These are phyloP conservation scores for Trichophyton equinum DNA, from an alignment of 2,329 filamentous ascomycete species.

Conservation along the genomic window DNA sequence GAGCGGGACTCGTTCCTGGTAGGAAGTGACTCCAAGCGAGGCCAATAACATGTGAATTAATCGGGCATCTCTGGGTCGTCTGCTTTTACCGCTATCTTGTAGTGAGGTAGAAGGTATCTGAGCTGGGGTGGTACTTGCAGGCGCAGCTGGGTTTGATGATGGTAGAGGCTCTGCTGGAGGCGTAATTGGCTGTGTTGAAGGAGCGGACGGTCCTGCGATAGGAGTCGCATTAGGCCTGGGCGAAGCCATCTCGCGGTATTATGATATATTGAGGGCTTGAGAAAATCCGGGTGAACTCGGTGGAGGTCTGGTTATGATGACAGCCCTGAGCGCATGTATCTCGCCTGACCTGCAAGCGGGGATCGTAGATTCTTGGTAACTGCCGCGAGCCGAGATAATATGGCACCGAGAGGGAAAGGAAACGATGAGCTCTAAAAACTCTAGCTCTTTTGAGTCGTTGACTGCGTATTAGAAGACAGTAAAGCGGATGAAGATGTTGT, in stretches of 20 bases:
- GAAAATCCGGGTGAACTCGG: not conserved
- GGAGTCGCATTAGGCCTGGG: slow-evolving; percentile 8
- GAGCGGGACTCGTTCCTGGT: slow-evolving; percentile 41
- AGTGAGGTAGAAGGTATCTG: slow-evolving; percentile 33
- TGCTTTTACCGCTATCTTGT: slow-evolving; percentile 35
- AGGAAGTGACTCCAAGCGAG: slow-evolving; percentile 37
- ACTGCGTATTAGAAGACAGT: not conserved
- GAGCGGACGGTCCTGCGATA: slow-evolving; percentile 17
- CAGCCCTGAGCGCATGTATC: not conserved
- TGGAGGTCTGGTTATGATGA: not conserved
- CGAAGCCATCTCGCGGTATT: slow-evolving; percentile 9
- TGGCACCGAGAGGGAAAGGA: not conserved
- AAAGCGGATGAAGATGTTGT: not conserved
- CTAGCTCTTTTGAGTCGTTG: not conserved
- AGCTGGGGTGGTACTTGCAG: slow-evolving; percentile 19
- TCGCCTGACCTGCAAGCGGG: slow-evolving; percentile 1
- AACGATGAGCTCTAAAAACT: not conserved
- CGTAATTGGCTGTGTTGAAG: slow-evolving; percentile 30
- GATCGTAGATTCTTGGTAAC: not conserved
- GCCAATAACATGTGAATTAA: slow-evolving; percentile 40
- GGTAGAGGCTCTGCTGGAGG: slow-evolving; percentile 20
- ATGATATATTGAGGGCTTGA: not conserved
- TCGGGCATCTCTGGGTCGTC: slow-evolving; percentile 38
- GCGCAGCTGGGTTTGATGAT: slow-evolving; percentile 10
- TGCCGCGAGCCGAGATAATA: not conserved